Base-by-base conservation (phyloP, 345 rosid species). In the Sisymbrium altissimum region DNA sequence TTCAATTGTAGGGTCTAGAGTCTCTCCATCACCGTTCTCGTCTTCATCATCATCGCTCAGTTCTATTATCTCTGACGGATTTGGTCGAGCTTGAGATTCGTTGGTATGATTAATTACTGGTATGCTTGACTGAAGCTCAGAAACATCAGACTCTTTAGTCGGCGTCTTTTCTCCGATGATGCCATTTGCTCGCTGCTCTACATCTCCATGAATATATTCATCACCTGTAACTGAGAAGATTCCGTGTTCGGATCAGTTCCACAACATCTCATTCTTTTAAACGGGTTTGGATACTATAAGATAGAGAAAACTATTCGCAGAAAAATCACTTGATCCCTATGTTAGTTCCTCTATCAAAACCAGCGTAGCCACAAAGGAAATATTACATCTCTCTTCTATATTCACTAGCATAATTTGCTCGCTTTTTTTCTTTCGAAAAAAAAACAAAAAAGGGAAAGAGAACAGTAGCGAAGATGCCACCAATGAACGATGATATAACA, bases 21-120 rank as follows among this genome's bases (percentile, higher is more conserved):
- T 69, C 64, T 79, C 89, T 32, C 84, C 70, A 53, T 60, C 61
- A 67, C 10, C 61, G 10, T 65, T 65, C 9, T 71, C 63, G 9
- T 35, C 10, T 7, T 35, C 38, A 35, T 68, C 61, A 19, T 57
- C 87, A 54, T 87, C 90, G 40, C 92, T 85, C 73, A 85, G 77
- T 23, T 86, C 86, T 45, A 88, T 86, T 68, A 88, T 86, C 75
- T 68, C 73, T 70, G 72, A 1, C 21, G 55, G 46, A n/a, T 64
- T 77, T 64, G 68, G 65, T 61, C 64, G 54, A 65, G 68, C 17
- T 64, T 30, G 63, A 71, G 71, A 32, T 46, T 38, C 67, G 21
- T 57, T 71, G 48, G 38, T 64, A 52, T 21, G 56, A 77, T 64
- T 38, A 19, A 0, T n/a, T 6, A 41, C 54, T 40, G 59, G n/a